phyloP scores from a whole-genome alignment of 768 basidiomycete genomes.

The Psilocybe cyanescens region DNA sequence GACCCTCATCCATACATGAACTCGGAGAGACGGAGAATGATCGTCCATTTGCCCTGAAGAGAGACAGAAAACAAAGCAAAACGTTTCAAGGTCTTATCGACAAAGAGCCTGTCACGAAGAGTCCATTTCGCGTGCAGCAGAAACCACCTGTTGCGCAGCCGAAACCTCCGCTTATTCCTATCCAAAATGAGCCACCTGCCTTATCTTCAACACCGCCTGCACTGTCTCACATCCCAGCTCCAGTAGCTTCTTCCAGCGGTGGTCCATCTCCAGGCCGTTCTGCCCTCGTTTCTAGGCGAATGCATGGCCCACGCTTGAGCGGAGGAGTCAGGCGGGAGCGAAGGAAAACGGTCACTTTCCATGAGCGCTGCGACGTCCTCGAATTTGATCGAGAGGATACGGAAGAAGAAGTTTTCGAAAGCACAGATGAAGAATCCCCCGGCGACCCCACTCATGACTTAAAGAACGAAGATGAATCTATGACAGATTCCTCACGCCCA shows the following conservation, averaged over 20 bases:
- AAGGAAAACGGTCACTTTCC: constrained; percentile 80
- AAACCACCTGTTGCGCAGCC: constrained; percentile 25
- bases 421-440: constrained; percentile 33
- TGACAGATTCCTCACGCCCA: constrained; percentile 32
- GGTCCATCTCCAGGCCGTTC: constrained; percentile 62
- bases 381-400: constrained; percentile 69
- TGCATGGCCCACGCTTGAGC: constrained; percentile 76
- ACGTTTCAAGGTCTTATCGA: constrained; percentile 73
- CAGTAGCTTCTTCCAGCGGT: constrained; percentile 20
- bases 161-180: constrained; percentile 30
- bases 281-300: constrained; percentile 69
- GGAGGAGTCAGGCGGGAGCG: constrained; percentile 54
- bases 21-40: constrained; percentile 73
- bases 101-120: constrained; percentile 81
- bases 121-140: constrained; percentile 63
- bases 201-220: constrained; percentile 24
- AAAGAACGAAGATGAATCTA: constrained; percentile 43
- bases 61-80: constrained; percentile 76
- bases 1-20: constrained; percentile 72
- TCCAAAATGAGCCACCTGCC: constrained; percentile 22
- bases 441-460: constrained; percentile 11
- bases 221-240: constrained; percentile 21
- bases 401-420: constrained; percentile 31
- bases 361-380: constrained; percentile 80
- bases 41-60: constrained; percentile 68